Evolutionary conservation across 2,329 filamentous ascomycete genomes (phyloP), one percentile per base, ranked within the genome.

Genomic region (Pseudogymnoascus sp.): DNA sequence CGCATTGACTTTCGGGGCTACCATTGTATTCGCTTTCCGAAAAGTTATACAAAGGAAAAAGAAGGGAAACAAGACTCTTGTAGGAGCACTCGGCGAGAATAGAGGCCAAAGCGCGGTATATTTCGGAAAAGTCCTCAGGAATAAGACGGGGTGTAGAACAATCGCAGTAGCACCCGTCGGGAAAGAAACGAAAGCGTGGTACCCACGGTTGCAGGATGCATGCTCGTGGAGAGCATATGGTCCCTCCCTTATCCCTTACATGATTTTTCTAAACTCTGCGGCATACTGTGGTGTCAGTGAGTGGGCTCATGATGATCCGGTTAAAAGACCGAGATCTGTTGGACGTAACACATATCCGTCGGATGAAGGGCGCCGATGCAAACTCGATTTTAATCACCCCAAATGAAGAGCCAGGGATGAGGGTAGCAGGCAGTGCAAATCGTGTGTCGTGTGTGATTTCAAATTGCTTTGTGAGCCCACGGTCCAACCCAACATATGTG

Each of bases 391-490:
- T 21, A 34, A 34, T 56, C 25, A 56, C n/a, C 25, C n/a, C 28
- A 56, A 56, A 56, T 31, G 49, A 56, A 18, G 16, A 5, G 9
- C 28, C 28, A 34, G 49, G 28, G 49, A 34, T 34, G 6, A 31
- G 49, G 49, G 28, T 56, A 56, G 28, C 18, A 56, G 25, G 28
- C 5, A 21, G 25, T 18, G 28, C 7, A 56, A 56, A 34, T 56
- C 49, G 49, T 34, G 25, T 34, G 25, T 18, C 9, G 49, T 34
- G 16, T 56, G 49, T 56, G 25, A 34, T 56, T 56, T 34, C 49
- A 56, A 56, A 56, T 56, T 34, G n/a, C 49, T 56, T 56, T 56
- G 49, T 34, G 49, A 34, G 28, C 25, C 28, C n/a, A 18, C 16
- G 4, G 9, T 28, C 25, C 28, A 16, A 56, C 49, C 49, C n/a